These are phyloP conservation scores for Colletotrichum sp. DNA, from an alignment of 2,329 filamentous ascomycete genomes.

Conservation along the genomic window DNA sequence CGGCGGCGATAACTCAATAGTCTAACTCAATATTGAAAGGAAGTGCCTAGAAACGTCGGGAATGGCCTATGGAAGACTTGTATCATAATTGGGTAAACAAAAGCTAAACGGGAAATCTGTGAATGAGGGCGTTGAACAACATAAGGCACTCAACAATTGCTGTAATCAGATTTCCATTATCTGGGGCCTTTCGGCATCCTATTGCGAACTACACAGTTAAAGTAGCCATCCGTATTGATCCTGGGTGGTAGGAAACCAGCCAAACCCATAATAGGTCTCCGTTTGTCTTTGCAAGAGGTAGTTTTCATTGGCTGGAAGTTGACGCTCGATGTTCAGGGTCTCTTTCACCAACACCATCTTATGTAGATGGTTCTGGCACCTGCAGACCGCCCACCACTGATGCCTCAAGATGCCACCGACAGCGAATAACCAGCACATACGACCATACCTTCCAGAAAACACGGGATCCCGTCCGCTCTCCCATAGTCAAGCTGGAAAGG, in stretches of 20 bases:
- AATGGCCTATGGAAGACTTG: too few relatives aligned
- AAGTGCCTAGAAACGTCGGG: too few relatives aligned
- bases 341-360: neutral
- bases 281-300: neutral
- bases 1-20: too few relatives aligned
- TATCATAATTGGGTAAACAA: too few relatives aligned
- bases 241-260: neutral
- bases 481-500: slow-evolving; percentile 21
- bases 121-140: too few relatives aligned
- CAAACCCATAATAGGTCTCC: neutral
- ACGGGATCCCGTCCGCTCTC: slow-evolving; percentile 24
- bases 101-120: too few relatives aligned
- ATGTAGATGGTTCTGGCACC: neutral
- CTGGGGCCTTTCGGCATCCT: too few relatives aligned
- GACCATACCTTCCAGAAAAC: slow-evolving; percentile 20
- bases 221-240: too few relatives aligned
- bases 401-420: neutral
- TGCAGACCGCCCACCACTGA: neutral
- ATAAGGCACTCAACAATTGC: too few relatives aligned
- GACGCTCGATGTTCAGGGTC: neutral
- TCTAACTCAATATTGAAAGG: too few relatives aligned
- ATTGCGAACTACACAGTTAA: too few relatives aligned
- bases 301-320: neutral
- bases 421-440: slow-evolving; percentile 17
- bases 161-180: too few relatives aligned